Percentiles rank a stretch among this genome's conserved stretches.
Conservation (phyloP, 345 rosid genomes). For the Geranium brycei region DNA sequence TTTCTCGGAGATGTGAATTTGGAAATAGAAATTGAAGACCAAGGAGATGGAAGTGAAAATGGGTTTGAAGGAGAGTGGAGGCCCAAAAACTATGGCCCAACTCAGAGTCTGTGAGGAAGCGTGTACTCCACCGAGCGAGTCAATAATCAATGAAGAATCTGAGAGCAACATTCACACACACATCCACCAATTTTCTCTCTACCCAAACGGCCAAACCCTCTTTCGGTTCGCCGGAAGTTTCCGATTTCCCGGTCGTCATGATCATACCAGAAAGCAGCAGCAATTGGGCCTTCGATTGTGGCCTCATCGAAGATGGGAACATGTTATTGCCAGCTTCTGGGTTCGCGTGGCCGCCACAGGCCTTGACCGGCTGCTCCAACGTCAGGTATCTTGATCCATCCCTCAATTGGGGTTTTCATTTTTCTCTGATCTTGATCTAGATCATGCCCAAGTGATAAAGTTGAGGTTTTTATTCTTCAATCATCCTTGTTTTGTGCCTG, state of each 20-base stretch:
- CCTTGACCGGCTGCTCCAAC: slow-evolving; percentile 39
- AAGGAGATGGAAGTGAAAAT: too few species aligned
- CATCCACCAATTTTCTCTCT: background rate
- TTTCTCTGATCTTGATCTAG: background rate
- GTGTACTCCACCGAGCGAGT: background rate
- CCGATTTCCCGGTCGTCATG: slow-evolving; percentile 24
- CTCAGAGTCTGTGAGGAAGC: background rate
- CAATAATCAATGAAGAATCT: background rate
- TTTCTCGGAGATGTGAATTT: too few species aligned
- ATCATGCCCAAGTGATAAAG: background rate
- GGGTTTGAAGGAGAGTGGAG: too few species aligned
- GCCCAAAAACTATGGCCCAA: background rate
- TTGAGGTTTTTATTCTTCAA: background rate
- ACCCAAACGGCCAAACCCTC: background rate
- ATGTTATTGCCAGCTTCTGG: slow-evolving; percentile 45
- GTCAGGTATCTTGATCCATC: slow-evolving; percentile 31
- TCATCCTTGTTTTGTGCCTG: background rate
- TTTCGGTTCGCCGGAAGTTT: background rate
- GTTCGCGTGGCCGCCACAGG: slow-evolving; percentile 67
- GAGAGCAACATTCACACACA: background rate
- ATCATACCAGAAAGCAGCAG: slow-evolving; percentile 58
- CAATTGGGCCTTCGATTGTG: slow-evolving; percentile 52
- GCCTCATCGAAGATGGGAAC: slow-evolving; percentile 53
- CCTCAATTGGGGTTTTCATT: background rate
- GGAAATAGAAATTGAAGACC: too few species aligned